A percentile compares a stretch with the other conserved stretches of the same genome.
These are phyloP conservation scores for Coix lacrymajobi DNA, from an alignment of 176 grass and related monocot genomes.

Conservation along the genomic window DNA sequence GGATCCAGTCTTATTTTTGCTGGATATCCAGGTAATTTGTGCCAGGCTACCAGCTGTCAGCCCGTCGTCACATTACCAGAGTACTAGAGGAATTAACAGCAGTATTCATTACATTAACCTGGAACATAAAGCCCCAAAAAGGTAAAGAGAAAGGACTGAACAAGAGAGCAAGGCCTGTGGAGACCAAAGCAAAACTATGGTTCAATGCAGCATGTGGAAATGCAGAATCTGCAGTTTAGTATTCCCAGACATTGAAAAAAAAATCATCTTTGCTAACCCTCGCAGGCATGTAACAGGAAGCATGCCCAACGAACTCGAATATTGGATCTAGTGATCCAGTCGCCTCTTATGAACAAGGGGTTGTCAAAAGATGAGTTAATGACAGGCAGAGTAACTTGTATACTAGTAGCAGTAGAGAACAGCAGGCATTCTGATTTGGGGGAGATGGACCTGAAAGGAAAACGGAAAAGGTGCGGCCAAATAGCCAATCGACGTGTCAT, in stretches of 20 bases:
- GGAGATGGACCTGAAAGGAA: neutral
- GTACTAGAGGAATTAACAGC: neutral
- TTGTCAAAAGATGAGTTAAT: neutral
- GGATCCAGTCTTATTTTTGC: neutral
- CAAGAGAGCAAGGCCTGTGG: neutral
- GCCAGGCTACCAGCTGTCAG: neutral
- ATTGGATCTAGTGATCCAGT: slow-evolving; percentile 32
- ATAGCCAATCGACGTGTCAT: neutral
- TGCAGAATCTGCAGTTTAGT: neutral
- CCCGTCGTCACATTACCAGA: neutral
- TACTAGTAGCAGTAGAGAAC: neutral
- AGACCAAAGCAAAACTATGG: neutral
- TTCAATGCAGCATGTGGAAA: neutral
- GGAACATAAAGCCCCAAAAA: neutral
- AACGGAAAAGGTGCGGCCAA: neutral
- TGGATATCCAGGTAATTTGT: neutral
- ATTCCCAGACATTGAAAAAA: neutral
- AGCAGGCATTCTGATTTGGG: neutral
- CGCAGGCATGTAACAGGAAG: neutral
- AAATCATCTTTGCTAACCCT: neutral
- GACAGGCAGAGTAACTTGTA: neutral
- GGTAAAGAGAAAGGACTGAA: neutral
- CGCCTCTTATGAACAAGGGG: neutral
- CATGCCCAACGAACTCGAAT: neutral
- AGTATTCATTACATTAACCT: neutral